These are phyloP conservation scores for Saxophila tyrrhenica DNA, from an alignment of 495 filamentous ascomycete genomes.

Conservation along the genomic window DNA sequence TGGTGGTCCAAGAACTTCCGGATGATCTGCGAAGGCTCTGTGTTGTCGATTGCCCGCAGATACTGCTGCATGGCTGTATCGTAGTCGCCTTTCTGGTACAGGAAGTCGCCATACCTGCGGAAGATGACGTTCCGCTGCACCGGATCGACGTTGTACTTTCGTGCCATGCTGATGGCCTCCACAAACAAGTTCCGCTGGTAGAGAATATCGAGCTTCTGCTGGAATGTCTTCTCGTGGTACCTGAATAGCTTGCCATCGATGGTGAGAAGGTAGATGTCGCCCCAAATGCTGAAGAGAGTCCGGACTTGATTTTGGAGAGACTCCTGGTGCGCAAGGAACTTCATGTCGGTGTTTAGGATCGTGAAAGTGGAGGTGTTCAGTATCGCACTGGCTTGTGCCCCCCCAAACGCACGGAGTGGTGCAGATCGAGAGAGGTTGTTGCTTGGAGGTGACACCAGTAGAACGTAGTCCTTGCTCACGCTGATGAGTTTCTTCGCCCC, in stretches of 20 bases:
- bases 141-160: slow-evolving; percentile 67
- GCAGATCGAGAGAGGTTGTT: slow-evolving; percentile 39
- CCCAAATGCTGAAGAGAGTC: slow-evolving; percentile 77
- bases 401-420: slow-evolving; percentile 52
- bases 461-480: slow-evolving; percentile 76
- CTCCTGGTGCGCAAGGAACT: slow-evolving; percentile 85
- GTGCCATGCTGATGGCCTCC: slow-evolving; percentile 83
- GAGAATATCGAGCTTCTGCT: slow-evolving; percentile 84
- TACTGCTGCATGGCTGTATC: slow-evolving; percentile 98
- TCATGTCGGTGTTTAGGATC: slow-evolving; percentile 76
- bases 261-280: slow-evolving; percentile 75
- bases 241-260: slow-evolving; percentile 84
- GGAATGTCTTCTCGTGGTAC: slow-evolving; percentile 83
- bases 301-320: slow-evolving; percentile 67
- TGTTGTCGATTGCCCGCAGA: slow-evolving; percentile 87
- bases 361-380: slow-evolving; percentile 79
- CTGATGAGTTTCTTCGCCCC: slow-evolving; percentile 73
- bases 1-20: slow-evolving; percentile 94
- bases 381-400: slow-evolving; percentile 55
- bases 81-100: slow-evolving; percentile 92
- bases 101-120: slow-evolving; percentile 83
- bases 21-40: slow-evolving; percentile 89
- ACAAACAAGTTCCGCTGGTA: slow-evolving; percentile 90
- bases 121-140: slow-evolving; percentile 83
- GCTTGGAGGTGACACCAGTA: slow-evolving; percentile 71